Base-by-base conservation (phyloP, 306 rosid species). In the Hippophae gyantsensis region DNA sequence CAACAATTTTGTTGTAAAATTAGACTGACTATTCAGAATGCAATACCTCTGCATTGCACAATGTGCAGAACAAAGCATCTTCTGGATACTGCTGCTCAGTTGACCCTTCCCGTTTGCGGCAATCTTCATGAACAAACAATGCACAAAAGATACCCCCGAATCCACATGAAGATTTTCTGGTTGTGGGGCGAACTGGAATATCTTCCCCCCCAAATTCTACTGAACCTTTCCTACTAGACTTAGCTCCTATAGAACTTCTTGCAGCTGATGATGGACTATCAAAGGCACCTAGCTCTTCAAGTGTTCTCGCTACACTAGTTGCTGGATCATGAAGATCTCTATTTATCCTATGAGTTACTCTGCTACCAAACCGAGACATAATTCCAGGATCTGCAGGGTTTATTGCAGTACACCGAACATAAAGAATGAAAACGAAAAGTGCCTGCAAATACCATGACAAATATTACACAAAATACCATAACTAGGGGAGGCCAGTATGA, bases 331-430 rank as follows among this genome's bases (percentile, higher is more conserved):
- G 78, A 64, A 61, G 85, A 70, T 82, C 70, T 42, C 77, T 54
- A 52, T 69, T 65, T 48, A 67, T 61, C 52, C 40, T 73, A 72
- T 81, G 75, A 59, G 64, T 65, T 46, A 42, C 59, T 55, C 79
- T 72, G 57, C 72, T 72, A 44, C 80, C 81, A 76, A 87, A 90
- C 73, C 75, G 83, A 67, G 81, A 81, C 92, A 90, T 87, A 56
- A 90, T 90, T 69, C 98, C 94, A 5, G 98, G 96, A 81, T 90
- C 98, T 7, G 98, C 96, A 42, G 98, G 98, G 76, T 90, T 90
- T 62, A 90, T 90, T 64, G 98, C 98, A 32, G 98, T 90, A 69
- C 95, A 90, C 72, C 98, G 85, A 58, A 83, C 74, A 57, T 90
- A 90, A 76, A 90, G 94, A 79, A 87, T 81, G 79, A 90, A 90